These are phyloP conservation scores for Termitomyces sp. DNA, from an alignment of 768 basidiomycete genomes.

Conservation along the genomic window DNA sequence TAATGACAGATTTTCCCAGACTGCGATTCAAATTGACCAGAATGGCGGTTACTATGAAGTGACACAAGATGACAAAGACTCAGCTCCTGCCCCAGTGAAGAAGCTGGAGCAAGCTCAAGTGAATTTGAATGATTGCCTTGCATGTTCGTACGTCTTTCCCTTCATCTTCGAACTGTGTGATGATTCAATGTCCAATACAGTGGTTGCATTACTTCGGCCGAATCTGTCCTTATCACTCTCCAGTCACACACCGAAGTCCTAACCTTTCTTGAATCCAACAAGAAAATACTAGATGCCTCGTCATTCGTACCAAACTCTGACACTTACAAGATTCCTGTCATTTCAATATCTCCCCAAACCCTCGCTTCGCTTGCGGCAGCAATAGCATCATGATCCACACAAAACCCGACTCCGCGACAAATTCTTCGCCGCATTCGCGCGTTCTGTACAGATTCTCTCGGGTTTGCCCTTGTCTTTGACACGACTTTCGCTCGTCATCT, in stretches of 20 bases:
- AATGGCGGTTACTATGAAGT: constrained; percentile 88
- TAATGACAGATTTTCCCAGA: constrained; percentile 38
- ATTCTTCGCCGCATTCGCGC: constrained; percentile 66
- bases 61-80: constrained; percentile 21
- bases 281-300: constrained; percentile 1
- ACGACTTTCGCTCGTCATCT: constrained; percentile 93
- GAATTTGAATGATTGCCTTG: constrained; percentile 94
- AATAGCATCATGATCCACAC: constrained; percentile 35
- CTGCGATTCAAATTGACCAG: constrained; percentile 87
- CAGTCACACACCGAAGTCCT: constrained; percentile 95
- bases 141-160: constrained; percentile 73
- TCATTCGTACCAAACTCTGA: constrained; percentile 16
- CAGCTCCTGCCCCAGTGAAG: constrained; percentile 23
- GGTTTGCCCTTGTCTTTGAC: constrained; percentile 83
- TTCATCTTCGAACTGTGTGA: not conserved
- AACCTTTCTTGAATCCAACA: constrained; percentile 61
- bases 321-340: constrained; percentile 53
- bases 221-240: constrained; percentile 92
- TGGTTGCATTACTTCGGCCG: constrained; percentile 97
- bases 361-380: constrained; percentile 76
- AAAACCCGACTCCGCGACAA: constrained; percentile 39
- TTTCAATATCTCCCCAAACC: constrained; percentile 88
- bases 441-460: constrained; percentile 63
- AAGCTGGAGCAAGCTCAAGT: constrained; percentile 94
- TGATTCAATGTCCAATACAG: constrained; percentile 30